Evolutionary conservation across 495 filamentous ascomycete species (phyloP).

Genomic region (Acidiella bohemica): DNA sequence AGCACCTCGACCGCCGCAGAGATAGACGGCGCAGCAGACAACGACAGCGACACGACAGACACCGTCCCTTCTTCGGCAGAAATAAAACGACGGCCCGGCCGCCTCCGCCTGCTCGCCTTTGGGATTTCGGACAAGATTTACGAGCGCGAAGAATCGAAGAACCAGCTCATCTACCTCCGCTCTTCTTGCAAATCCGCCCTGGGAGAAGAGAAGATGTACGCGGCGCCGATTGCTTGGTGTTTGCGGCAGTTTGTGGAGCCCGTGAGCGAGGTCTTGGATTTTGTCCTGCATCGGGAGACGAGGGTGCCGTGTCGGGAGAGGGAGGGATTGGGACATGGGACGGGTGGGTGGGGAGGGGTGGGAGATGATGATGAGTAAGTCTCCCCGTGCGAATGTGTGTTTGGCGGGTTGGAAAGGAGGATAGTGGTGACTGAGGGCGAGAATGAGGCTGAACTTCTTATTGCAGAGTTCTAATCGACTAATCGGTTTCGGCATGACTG

Average conservation of each 20-base stretch:
- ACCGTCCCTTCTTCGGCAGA: background rate
- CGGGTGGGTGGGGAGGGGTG: background rate
- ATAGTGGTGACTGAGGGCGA: too few relatives aligned
- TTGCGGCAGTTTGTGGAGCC: slow-evolving; percentile 28
- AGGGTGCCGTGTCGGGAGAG: slow-evolving; percentile 21
- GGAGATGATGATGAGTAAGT: slow-evolving; percentile 8
- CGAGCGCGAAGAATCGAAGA: slow-evolving; percentile 29
- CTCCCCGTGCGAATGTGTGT: too few relatives aligned
- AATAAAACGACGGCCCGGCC: background rate
- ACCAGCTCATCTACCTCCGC: slow-evolving; percentile 29
- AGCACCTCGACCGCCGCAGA: background rate
- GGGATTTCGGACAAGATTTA: slow-evolving; percentile 28
- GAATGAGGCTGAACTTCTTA: too few relatives aligned
- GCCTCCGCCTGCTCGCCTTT: slow-evolving; percentile 28
- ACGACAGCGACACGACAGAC: background rate
- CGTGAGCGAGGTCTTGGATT: slow-evolving; percentile 27
- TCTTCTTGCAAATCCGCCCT: slow-evolving; percentile 22
- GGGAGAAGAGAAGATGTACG: slow-evolving; percentile 19
- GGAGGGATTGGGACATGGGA: background rate
- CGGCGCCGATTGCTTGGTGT: slow-evolving; percentile 26
- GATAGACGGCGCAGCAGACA: slow-evolving; percentile 1
- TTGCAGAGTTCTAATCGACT: too few relatives aligned
- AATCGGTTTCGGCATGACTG: too few relatives aligned
- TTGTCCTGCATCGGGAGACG: slow-evolving; percentile 18
- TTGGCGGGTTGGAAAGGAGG: too few relatives aligned